Base-by-base conservation (phyloP, 116 monocot species). In the Dioscorea cayenensis region DNA sequence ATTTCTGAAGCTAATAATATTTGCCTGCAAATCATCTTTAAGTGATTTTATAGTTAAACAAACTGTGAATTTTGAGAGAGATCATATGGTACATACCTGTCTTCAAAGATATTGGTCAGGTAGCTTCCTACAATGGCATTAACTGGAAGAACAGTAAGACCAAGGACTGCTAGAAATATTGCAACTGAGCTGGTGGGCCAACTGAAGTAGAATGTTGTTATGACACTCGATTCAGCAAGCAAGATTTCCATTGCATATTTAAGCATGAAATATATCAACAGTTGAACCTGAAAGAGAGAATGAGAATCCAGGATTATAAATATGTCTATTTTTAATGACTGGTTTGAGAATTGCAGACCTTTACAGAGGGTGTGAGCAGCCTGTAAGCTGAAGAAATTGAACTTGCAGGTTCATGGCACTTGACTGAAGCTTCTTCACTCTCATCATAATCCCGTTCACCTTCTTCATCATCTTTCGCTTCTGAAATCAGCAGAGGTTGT, bases 281-380 rank as follows among this genome's bases (percentile, higher is more conserved):
- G 17, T 16, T n/a, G 19, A 55, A 55, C 55, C 55, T 55, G n/a
- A 16, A 16, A 18, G 19, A 16, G 55, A 16, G 55, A 55, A 55
- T 55, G 4, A 55, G 18, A 55, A 16, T n/a, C 55, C 16, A 14
- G 55, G 55, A 55, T 55, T 55, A 18, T 16, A 19, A 55, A n/a
- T 5, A 55, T 5, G n/a, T 19, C 19, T 55, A 2, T 55, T 55
- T 51, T 5, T 55, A 3, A 55, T 55, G 14, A 8, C 14, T 55
- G 2, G n/a, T 16, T 1, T 36, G 12, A 32, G 16, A 75, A 66
- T n/a, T 50, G 18, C 68, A 28, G 69, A 90, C 95, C 92, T 96
- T 96, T 48, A 96, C 86, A 55, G 92, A 92, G 36, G 95, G 95
- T 71, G 95, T 96, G 69, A 96, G 90, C 71, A 96, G 75, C 81